phyloP scores from a whole-genome alignment of 2,329 filamentous ascomycete genomes.

The Talaromyces sp. region DNA sequence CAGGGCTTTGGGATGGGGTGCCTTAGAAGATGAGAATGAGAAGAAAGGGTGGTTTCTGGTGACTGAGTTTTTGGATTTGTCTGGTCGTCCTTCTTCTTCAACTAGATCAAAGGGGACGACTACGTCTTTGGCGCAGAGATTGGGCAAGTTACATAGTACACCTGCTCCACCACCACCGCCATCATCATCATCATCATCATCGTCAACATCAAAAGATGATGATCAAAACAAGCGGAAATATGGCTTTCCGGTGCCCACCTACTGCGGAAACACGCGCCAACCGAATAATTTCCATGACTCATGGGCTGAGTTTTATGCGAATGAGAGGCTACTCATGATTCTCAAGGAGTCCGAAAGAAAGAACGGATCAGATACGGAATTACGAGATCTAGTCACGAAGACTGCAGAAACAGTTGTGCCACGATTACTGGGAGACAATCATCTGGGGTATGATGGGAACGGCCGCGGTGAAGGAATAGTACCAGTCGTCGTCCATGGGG shows the following conservation, averaged over 20 bases:
- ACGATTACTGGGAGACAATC: conserved; percentile 63
- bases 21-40: conserved; percentile 42
- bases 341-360: conserved; percentile 52
- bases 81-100: conserved; percentile 43
- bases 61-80: conserved; percentile 75
- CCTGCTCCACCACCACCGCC: conserved; percentile 52
- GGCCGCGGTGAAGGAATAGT: conserved; percentile 51
- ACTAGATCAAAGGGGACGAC: conserved; percentile 21
- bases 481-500: conserved; percentile 84
- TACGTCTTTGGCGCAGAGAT: conserved; percentile 65
- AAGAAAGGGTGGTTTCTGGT: conserved; percentile 49
- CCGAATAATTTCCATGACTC: conserved; percentile 66
- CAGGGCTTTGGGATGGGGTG: conserved; percentile 66
- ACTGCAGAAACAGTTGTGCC: conserved; percentile 65
- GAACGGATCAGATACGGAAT: conserved; percentile 60
- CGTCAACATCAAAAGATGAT: too few species aligned
- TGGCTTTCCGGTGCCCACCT: conserved; percentile 79
- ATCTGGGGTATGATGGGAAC: conserved; percentile 48
- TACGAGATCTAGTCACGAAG: conserved; percentile 60
- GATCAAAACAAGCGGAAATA: conserved; percentile 54
- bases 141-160: conserved; percentile 73
- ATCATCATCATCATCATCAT: too few species aligned
- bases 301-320: conserved; percentile 83
- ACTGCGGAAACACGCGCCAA: conserved; percentile 79
- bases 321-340: conserved; percentile 66